These are phyloP conservation scores for Rhodotorula babjevae DNA, from an alignment of 768 basidiomycete genomes.

Conservation along the genomic window DNA sequence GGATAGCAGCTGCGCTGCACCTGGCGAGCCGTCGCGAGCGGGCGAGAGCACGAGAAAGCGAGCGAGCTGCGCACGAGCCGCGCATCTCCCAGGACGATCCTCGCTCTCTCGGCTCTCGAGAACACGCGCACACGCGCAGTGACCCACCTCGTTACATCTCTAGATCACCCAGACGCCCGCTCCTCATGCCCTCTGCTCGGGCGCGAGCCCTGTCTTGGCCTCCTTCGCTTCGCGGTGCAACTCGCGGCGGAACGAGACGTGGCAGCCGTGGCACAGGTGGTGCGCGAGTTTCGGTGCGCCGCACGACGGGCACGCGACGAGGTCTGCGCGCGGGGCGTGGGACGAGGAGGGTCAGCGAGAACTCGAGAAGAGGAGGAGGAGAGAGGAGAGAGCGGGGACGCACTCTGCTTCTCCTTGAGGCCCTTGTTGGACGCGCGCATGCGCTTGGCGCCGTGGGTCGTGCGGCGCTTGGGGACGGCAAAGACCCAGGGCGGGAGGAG, in stretches of 20 bases:
- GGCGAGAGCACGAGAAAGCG: too few species aligned
- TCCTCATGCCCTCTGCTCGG: neutral
- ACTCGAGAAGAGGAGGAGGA: neutral
- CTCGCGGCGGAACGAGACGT: constrained; percentile 61
- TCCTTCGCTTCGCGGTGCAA: constrained; percentile 54
- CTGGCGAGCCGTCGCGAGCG: too few species aligned
- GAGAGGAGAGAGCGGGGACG: constrained; percentile 41
- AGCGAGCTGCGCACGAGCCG: too few species aligned
- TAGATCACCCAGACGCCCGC: neutral
- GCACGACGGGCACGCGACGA: constrained; percentile 85
- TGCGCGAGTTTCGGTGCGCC: constrained; percentile 83
- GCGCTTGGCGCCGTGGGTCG: constrained; percentile 86
- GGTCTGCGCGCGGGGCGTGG: constrained; percentile 55
- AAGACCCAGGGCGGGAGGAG: constrained; percentile 81
- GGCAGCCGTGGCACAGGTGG: constrained; percentile 78
- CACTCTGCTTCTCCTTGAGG: constrained; percentile 86
- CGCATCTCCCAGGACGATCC: too few species aligned
- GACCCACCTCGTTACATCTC: neutral
- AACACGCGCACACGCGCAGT: neutral
- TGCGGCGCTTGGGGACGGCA: constrained; percentile 90
- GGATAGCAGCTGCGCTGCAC: too few species aligned
- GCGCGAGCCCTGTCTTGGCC: neutral
- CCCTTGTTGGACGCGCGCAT: constrained; percentile 94
- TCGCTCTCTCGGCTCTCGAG: too few species aligned
- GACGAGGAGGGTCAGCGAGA: neutral